A percentile compares a stretch with the other conserved stretches of the same genome.
Conservation (phyloP, 2,329 filamentous ascomycete genomes). For the Colletotrichum theobromicola region DNA sequence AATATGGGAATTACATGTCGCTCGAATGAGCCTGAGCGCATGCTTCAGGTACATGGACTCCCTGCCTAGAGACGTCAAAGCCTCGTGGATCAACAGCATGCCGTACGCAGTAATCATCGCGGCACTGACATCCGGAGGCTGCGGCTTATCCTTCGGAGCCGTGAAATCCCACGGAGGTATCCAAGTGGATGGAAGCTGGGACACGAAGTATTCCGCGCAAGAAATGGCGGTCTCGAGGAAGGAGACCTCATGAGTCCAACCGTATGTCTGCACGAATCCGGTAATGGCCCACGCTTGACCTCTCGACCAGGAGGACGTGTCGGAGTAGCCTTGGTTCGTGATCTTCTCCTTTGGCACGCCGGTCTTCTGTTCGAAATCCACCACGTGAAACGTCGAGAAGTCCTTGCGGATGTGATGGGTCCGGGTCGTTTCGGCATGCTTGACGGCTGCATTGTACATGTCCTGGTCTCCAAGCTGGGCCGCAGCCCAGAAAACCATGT, state of each 20-base stretch:
- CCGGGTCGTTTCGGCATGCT: conserved; percentile 44
- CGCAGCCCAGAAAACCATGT: conserved; percentile 46
- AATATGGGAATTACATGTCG: conserved; percentile 27
- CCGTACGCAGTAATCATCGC: conserved; percentile 42
- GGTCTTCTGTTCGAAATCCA: conserved; percentile 48
- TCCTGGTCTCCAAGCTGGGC: conserved; percentile 31
- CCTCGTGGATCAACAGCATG: conserved; percentile 38
- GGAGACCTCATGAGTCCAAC: conserved; percentile 45
- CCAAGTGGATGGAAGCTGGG: conserved; percentile 36
- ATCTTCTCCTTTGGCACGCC: conserved; percentile 43
- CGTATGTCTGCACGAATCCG: conserved; percentile 50
- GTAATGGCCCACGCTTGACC: conserved; percentile 55
- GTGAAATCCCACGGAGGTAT: conserved; percentile 57
- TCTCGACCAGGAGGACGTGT: conserved; percentile 50
- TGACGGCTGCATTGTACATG: conserved; percentile 38
- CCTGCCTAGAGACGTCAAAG: conserved; percentile 22
- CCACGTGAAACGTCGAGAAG: conserved; percentile 45
- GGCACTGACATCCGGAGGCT: conserved; percentile 41
- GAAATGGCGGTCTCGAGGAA: conserved; percentile 47
- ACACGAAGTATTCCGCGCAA: conserved; percentile 51
- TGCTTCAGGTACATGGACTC: conserved; percentile 30
- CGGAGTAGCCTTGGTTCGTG: conserved; percentile 51
- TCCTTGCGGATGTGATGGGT: conserved; percentile 44
- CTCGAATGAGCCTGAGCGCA: conserved; percentile 29
- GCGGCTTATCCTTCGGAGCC: conserved; percentile 29